Base-by-base conservation (phyloP, 106 monocot species). In the Acanthochlamys bracteata region DNA sequence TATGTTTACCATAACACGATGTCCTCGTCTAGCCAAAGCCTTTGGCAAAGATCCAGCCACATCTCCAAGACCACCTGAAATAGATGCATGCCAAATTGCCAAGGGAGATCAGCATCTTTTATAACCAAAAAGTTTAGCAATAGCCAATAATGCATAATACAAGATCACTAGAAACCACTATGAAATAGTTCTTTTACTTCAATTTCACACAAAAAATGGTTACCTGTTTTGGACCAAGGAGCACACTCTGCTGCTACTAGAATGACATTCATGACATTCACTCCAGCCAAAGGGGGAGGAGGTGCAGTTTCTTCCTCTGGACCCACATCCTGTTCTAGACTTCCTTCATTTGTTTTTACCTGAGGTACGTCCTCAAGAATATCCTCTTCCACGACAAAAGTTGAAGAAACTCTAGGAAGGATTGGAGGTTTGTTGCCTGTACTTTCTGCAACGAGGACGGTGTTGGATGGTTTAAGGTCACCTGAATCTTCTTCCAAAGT, bases 181-280 rank as follows among this genome's bases (percentile, higher is more conserved):
- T n/a, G n/a, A n/a, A n/a, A n/a, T n/a, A n/a, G n/a, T n/a, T n/a
- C n/a, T n/a, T n/a, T n/a, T n/a, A n/a, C n/a, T n/a, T n/a, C n/a
- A n/a, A n/a, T n/a, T n/a, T n/a, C n/a, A n/a, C n/a, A n/a, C n/a
- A n/a, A n/a, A n/a, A n/a, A 19, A 46, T n/a, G 46, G 42, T 41
- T 16, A 24, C 93, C 93, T 84, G 93, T 86, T 82, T 94, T 94
- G 25, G 74, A 86, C 86, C 86, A 94, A 75, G 93, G 93, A 66
- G 86, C 81, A 69, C 93, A 94, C 79, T 94, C 93, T 71, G 84
- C 83, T 59, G 93, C 75, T 53, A 86, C 86, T 47, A 94, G 24
- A 33, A 94, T 82, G 70, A 94, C 63, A 68, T 94, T 94, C 89
- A 94, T 89, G 73, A 78, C 93, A 79, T 94, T 82, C 10, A 12